phyloP scores from a whole-genome alignment of 257 asterid genomes.

The Jasminum sambac region DNA sequence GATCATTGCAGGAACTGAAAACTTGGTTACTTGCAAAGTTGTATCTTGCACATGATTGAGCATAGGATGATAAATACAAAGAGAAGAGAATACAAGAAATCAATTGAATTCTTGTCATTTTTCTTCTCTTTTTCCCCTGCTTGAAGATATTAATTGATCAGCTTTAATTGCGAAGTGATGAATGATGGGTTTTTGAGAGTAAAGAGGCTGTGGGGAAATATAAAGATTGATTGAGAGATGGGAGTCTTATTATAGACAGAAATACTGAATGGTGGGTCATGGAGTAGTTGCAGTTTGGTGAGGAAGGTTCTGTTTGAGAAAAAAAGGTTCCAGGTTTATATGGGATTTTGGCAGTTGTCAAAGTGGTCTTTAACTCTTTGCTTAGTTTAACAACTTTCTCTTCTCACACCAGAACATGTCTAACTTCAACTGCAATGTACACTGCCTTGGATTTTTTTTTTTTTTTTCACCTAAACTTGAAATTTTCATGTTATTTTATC shows the following conservation, averaged over 20 bases:
- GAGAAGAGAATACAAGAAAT: conserved; percentile 33
- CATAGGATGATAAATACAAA: conserved; percentile 35
- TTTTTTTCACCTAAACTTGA: background rate
- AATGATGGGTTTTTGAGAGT: background rate
- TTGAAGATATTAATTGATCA: background rate
- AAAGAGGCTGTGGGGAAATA: conserved; percentile 7
- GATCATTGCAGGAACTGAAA: conserved; percentile 64
- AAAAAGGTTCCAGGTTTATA: conserved; percentile 12
- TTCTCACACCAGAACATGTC: conserved; percentile 40
- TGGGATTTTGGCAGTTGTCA: conserved; percentile 32
- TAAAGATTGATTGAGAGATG: conserved; percentile 17
- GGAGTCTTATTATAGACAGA: conserved; percentile 22
- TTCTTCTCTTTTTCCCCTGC: background rate
- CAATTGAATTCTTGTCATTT: conserved; percentile 23
- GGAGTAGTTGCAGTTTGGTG: conserved; percentile 70
- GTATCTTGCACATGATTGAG: conserved; percentile 64
- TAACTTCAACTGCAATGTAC: conserved; percentile 51
- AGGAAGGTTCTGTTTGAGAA: conserved; percentile 28
- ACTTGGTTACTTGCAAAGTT: conserved; percentile 56
- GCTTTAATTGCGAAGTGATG: conserved; percentile 17
- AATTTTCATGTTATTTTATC: background rate
- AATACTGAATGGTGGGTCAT: conserved; percentile 44
- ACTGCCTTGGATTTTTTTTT: background rate
- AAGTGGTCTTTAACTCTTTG: conserved; percentile 12
- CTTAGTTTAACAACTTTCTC: conserved; percentile 38